Conservation (phyloP, 1,284 basidiomycete species). For the Puccinia horiana region DNA sequence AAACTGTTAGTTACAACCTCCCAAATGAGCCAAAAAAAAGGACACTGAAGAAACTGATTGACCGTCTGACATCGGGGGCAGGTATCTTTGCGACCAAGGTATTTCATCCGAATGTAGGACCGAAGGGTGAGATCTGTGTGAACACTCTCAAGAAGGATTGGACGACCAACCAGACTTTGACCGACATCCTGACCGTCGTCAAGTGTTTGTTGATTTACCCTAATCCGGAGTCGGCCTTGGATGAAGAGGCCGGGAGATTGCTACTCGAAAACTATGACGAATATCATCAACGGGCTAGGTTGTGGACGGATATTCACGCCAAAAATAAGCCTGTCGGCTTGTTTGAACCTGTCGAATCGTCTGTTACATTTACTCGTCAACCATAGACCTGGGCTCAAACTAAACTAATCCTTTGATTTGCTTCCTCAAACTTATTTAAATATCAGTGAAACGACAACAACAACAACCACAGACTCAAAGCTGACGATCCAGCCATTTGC, state of each 20-base stretch:
- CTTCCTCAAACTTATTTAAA: background rate
- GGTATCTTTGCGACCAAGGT: conserved; percentile 89
- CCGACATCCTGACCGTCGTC: conserved; percentile 79
- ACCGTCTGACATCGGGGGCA: conserved; percentile 58
- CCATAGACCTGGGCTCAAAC: background rate
- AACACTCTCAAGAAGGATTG: conserved; percentile 97
- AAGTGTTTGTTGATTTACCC: conserved; percentile 94
- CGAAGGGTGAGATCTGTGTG: conserved; percentile 88
- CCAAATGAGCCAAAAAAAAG: background rate
- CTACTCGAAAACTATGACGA: conserved; percentile 82
- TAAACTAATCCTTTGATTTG: background rate
- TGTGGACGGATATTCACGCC: conserved; percentile 84
- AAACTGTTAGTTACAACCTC: conserved; percentile 74
- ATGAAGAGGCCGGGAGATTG: conserved; percentile 89
- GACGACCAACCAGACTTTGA: conserved; percentile 86
- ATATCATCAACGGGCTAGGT: conserved; percentile 75
- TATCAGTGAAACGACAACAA: background rate
- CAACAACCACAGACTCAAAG: conserved; percentile 1
- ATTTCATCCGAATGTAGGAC: conserved; percentile 93
- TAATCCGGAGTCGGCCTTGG: conserved; percentile 90
- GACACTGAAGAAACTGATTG: background rate
- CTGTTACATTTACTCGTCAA: background rate
- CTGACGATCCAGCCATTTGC: conserved; percentile 20
- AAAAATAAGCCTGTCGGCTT: conserved; percentile 56
- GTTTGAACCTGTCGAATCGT: conserved; percentile 13